Base-by-base conservation (phyloP, 129 eudicot genomes). In the Artemisia tridentata region DNA sequence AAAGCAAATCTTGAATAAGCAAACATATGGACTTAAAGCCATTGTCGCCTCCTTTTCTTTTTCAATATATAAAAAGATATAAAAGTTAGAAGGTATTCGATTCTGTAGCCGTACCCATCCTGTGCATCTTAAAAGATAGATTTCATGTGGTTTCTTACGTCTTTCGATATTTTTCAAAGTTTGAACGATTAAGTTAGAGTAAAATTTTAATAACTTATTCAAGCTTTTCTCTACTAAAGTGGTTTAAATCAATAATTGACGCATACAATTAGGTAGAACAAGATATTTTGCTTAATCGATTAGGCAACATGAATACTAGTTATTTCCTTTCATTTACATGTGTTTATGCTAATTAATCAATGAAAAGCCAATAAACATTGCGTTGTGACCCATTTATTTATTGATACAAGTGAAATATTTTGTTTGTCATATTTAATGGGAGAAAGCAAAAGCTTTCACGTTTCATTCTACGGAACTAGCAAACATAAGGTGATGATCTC, bases 51-150 rank as follows among this genome's bases (percentile, higher is more conserved):
- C 25, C n/a, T 65, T 74, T 53, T n/a, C 11, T 72, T 5, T 43
- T 25, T 52, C 5, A 31, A 14, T 17, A 57, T 11, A 50, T 52
- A 14, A 74, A 65, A 45, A 46, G 17, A 23, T 59, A 66, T 65
- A 67, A 75, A 67, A 67, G 73, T 75, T 16, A 50, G 51, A 41
- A 73, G 79, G 73, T 57, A 75, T 75, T 75, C 19, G 80, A 75
- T 75, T 67, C 80, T 52, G 51, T 57, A 67, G 74, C 72, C 68
- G 73, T 67, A 75, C 62, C 74, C 80, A 58, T 75, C 68, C 61
- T 62, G 45, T 67, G 60, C 80, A 65, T 21, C 61, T 55, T 56
- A 53, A 23, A 55, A 64, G 25, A 45, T 64, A 57, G 65, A 63
- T 38, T 0, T 5, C 31, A 6, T 21, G 58, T 38, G 15, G 47